Evolutionary conservation across 2,329 filamentous ascomycete genomes (phyloP), one percentile per base, ranked within the genome.

Genomic region (Aspergillus neoniger): DNA sequence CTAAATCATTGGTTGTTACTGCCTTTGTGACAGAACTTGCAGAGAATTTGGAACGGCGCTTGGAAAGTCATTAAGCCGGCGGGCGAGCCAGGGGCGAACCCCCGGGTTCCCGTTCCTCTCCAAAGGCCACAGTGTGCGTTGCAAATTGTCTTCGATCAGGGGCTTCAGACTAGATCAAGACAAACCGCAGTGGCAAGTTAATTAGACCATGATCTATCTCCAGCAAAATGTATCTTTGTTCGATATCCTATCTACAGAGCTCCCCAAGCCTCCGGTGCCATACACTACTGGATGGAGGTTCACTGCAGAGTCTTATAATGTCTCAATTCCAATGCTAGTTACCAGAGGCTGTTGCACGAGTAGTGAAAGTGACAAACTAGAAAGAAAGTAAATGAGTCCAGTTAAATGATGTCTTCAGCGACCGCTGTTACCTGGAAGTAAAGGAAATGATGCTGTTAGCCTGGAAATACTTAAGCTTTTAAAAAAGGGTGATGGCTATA

Each of bases 201-300:
- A n/a, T 8, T n/a, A 23, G 23, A 43, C 38, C 21, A 56, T 56
- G 54, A 28, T 48, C 38, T 56, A 49, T 17, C 7, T 48, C 15
- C 41, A 56, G 15, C 54, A 36, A 17, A 28, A 47, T 32, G 17
- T 32, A 12, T 14, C 43, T 32, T 48, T 36, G 55, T 57, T 57
- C 5, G 47, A 47, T n/a, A n/a, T 43, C 30, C 64, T 47, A 10
- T 64, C 55, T 28, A 61, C 55, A 19, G 59, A 63, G 36, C 57
- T 64, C 44, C 61, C 57, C 2, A 63, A 66, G 56, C 62, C 66
- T 39, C 55, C 59, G 49, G 32, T 66, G 0, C 63, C 67, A 47
- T 69, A 67, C 49, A 51, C 41, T 10, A 23, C 53, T 2, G 65
- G 63, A 17, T 70, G 67, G 66, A 62, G 21, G 44, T 69, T 69